Conservation (phyloP, 2,329 filamentous ascomycete genomes). For the Nigrospora osmanthi region DNA sequence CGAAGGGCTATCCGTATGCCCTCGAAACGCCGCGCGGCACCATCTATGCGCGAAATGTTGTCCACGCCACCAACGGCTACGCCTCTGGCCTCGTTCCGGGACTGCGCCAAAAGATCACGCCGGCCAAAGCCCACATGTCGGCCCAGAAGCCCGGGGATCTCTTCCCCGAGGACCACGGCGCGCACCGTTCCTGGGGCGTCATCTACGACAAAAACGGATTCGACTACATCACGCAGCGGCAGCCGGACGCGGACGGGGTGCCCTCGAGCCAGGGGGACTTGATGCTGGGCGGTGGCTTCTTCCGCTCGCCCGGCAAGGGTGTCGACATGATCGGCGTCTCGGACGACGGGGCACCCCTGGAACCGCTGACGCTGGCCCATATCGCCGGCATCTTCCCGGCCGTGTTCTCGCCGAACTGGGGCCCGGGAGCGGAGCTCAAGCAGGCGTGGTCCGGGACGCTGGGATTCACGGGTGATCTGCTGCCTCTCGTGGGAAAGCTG, state of each 20-base stretch:
- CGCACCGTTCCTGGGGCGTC: conserved; percentile 40
- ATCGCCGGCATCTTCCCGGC: conserved; percentile 32
- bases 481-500: conserved; percentile 43
- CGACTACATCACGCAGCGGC: conserved; percentile 44
- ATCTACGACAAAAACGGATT: conserved; percentile 33
- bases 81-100: conserved; percentile 41
- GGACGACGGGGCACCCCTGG: conserved; percentile 31
- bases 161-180: conserved; percentile 22
- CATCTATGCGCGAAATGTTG: conserved; percentile 38
- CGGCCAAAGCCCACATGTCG: conserved; percentile 40
- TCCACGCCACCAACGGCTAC: conserved; percentile 52
- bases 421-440: conserved; percentile 20
- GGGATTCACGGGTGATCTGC: conserved; percentile 35
- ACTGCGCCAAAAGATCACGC: conserved; percentile 35
- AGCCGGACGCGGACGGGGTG: conserved; percentile 16
- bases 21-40: conserved; percentile 36
- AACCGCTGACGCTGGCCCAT: conserved; percentile 29
- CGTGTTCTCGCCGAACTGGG: conserved; percentile 31
- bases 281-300: conserved; percentile 47
- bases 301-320: conserved; percentile 30
- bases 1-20: conserved; percentile 23
- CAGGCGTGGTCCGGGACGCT: conserved; percentile 42
- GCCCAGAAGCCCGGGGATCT: conserved; percentile 32
- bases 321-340: conserved; percentile 37
- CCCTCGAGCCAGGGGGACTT: conserved; percentile 28